These are phyloP conservation scores for Tricholoma hemisulphureum DNA, from an alignment of 768 basidiomycete species.

Conservation along the genomic window DNA sequence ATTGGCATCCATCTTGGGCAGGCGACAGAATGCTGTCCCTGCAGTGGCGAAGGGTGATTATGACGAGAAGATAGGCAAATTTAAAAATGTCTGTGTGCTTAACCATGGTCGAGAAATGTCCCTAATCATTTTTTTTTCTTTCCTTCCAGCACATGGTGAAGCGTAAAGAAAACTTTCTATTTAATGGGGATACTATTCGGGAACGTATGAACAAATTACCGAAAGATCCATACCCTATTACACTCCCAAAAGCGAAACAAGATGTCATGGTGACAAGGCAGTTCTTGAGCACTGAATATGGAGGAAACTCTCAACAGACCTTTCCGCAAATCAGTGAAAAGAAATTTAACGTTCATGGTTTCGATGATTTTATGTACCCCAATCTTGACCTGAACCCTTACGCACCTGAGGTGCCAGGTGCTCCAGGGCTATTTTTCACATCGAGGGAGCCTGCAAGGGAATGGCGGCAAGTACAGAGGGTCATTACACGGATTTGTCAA, in stretches of 20 bases:
- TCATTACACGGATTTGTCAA: constrained; percentile 31
- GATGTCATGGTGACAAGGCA: constrained; percentile 8
- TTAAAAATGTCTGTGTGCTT: background rate
- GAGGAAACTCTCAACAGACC: constrained; percentile 6
- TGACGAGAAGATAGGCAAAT: background rate
- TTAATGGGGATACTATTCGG: constrained; percentile 10
- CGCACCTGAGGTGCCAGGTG: constrained; percentile 29
- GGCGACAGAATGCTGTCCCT: background rate
- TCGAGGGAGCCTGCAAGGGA: background rate
- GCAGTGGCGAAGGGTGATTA: background rate
- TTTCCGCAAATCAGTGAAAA: constrained; percentile 14
- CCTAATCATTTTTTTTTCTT: background rate
- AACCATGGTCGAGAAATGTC: background rate
- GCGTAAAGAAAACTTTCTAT: background rate
- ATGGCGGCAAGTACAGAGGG: constrained; percentile 26
- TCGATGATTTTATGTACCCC: constrained; percentile 30
- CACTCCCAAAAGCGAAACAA: background rate
- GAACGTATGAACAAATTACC: constrained; percentile 7
- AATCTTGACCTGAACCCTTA: constrained; percentile 21
- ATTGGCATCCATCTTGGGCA: background rate
- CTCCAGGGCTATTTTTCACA: constrained; percentile 28
- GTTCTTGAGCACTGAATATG: constrained; percentile 7
- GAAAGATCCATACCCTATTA: constrained; percentile 3
- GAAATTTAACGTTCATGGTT: constrained; percentile 19
- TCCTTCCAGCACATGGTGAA: background rate